A percentile compares a stretch with the other conserved stretches of the same genome.
These are phyloP conservation scores for Candida michaelii DNA, from an alignment of 805 yeast genomes.

Conservation along the genomic window DNA sequence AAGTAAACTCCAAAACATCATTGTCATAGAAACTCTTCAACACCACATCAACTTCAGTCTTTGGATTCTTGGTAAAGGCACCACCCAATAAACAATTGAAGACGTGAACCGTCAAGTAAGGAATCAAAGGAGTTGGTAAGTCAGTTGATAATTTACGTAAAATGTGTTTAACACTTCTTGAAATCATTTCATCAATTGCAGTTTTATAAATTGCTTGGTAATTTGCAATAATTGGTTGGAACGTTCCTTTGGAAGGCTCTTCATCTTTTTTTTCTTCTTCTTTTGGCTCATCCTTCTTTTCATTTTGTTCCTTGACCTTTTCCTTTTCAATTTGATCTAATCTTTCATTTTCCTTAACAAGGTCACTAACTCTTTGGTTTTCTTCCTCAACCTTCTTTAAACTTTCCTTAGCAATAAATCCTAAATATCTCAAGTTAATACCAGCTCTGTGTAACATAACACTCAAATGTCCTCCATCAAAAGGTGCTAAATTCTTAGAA, in stretches of 20 bases:
- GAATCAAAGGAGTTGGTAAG: slow-evolving; percentile 55
- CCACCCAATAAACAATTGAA: slow-evolving; percentile 69
- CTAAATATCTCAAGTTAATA: slow-evolving; percentile 86
- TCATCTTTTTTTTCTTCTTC: slow-evolving; percentile 28
- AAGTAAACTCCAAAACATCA: slow-evolving; percentile 40
- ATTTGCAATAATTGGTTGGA: slow-evolving; percentile 43
- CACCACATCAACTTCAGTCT: slow-evolving; percentile 42
- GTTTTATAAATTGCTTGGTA: slow-evolving; percentile 49
- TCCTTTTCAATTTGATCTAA: slow-evolving; percentile 10
- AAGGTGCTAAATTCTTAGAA: slow-evolving; percentile 59
- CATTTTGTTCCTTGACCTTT: slow-evolving; percentile 25
- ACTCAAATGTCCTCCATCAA: slow-evolving; percentile 78
- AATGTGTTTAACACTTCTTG: slow-evolving; percentile 77
- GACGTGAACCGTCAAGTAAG: slow-evolving; percentile 65
- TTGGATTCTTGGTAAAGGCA: slow-evolving; percentile 40
- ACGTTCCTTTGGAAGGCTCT: slow-evolving; percentile 33
- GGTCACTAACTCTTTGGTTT: slow-evolving; percentile 18
- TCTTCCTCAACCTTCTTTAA: slow-evolving; percentile 20
- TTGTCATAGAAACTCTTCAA: slow-evolving; percentile 42
- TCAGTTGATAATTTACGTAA: slow-evolving; percentile 48
- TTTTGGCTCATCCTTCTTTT: slow-evolving; percentile 20
- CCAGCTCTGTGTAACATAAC: slow-evolving; percentile 73
- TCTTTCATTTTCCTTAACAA: slow-evolving; percentile 25
- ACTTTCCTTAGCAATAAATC: slow-evolving; percentile 49
- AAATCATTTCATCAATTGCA: slow-evolving; percentile 66